A percentile compares a stretch with the other conserved stretches of the same genome.
These are phyloP conservation scores for Mortierella antarctica DNA, from an alignment of 192 early-diverging fungal genomes.

Conservation along the genomic window DNA sequence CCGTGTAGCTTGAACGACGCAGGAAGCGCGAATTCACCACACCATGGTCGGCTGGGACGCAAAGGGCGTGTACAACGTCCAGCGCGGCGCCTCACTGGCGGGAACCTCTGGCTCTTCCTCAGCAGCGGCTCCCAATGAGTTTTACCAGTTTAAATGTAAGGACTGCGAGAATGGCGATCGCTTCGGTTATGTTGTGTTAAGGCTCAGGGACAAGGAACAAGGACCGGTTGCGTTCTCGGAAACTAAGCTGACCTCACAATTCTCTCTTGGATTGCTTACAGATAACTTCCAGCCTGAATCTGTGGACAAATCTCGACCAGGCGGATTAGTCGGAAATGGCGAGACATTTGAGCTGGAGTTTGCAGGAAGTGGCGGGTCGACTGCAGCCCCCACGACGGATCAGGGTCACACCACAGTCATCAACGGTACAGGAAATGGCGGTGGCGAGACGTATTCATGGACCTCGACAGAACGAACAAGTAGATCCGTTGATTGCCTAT, in stretches of 20 bases:
- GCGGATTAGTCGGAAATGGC: conserved; percentile 40
- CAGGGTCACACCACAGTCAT: neutral
- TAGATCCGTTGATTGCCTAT: conserved; percentile 34
- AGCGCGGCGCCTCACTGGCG: conserved; percentile 27
- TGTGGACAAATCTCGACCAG: conserved; percentile 46
- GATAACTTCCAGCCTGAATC: conserved; percentile 52
- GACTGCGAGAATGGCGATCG: neutral
- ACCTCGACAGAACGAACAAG: conserved; percentile 13
- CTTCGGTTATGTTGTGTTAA: neutral
- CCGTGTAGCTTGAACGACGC: too few relatives aligned
- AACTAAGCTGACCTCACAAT: neutral
- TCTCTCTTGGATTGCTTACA: conserved; percentile 4
- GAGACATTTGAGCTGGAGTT: conserved; percentile 49
- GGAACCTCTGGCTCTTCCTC: conserved; percentile 1
- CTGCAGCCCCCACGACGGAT: neutral
- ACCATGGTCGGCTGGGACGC: conserved; percentile 46
- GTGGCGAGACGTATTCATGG: conserved; percentile 39
- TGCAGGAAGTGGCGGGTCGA: conserved; percentile 26
- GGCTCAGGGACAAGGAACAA: neutral
- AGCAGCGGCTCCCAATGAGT: conserved; percentile 7
- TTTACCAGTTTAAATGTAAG: conserved; percentile 52
- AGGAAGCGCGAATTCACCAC: neutral
- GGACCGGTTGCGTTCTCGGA: too few relatives aligned
- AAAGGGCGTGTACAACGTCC: conserved; percentile 34
- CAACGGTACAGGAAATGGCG: conserved; percentile 5